Base-by-base conservation (phyloP, 768 basidiomycete genomes). In the Mycena latifolia region DNA sequence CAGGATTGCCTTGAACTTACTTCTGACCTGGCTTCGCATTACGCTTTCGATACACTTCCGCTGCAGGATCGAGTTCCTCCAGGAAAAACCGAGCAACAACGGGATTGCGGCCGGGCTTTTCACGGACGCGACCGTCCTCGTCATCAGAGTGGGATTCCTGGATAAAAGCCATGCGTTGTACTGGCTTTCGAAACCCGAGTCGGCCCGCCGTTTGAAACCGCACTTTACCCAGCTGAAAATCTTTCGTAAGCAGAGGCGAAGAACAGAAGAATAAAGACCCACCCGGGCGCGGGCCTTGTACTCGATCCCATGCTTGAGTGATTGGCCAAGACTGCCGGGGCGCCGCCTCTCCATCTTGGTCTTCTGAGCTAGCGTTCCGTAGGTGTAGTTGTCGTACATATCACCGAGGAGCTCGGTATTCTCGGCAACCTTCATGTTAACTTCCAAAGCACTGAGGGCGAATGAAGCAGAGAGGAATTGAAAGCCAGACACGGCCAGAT, bases 361-460 rank as follows among this genome's bases (percentile, higher is more conserved):
- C 25, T 56, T 62, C 55, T 61, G 45, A 8, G 59, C 35, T 0
- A 66, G 46, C 25, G 57, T 66, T 24, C 57, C 65, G 47, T 55
- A 61, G 12, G 24, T 20, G 33, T 48, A 67, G 41, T 62, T 61
- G 33, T 67, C 60, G 60, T 67, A 67, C 59, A 67, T 57, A 18
- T 67, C 60, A 20, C n/a, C 7, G 27, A 67, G 47, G 29, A 67
- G 54, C 3, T 28, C 22, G 2, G 24, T 15, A 37, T 66, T 24
- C 4, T 45, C 18, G 9, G 64, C 47, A 18, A 53, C 10, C 20
- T n/a, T 20, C 22, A 14, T 14, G 45, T 59, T 54, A 27, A 60
- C 43, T 1, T 53, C 50, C 5, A 54, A 28, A n/a, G 56, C 46
- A 3, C 3, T 11, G 12, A 59, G 45, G 10, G 27, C 56, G 8